A percentile compares a stretch with the other conserved stretches of the same genome.
Evolutionary conservation across 208 protist species (phyloP).

Genomic region (Crithidia bombi): DNA sequence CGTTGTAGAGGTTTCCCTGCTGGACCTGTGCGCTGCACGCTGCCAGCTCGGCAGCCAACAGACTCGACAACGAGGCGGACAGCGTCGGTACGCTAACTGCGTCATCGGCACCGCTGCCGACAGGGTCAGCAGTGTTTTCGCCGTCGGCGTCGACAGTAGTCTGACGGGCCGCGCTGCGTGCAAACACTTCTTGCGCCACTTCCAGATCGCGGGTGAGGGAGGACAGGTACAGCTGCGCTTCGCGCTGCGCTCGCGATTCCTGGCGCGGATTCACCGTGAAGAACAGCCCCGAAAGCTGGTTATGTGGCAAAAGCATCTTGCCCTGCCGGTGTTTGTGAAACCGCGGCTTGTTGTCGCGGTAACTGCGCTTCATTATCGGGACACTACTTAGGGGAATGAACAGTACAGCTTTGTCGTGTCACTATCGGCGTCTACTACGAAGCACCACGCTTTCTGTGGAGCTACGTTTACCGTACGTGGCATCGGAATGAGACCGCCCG

Average conservation of each 20-base stretch:
- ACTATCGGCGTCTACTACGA: too few relatives aligned
- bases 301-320: constrained; percentile 71
- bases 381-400: neutral
- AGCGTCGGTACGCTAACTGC: constrained; percentile 5
- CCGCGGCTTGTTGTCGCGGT: constrained; percentile 64
- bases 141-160: neutral
- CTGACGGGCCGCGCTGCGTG: neutral
- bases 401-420: too few relatives aligned
- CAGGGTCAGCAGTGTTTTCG: neutral
- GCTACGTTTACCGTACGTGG: too few relatives aligned
- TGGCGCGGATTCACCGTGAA: constrained; percentile 80
- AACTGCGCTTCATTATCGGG: constrained; percentile 34
- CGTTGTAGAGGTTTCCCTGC: constrained; percentile 30
- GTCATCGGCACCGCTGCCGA: constrained; percentile 13
- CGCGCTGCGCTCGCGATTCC: constrained; percentile 63
- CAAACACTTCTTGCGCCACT: constrained; percentile 28
- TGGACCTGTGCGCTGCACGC: constrained; percentile 24
- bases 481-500: too few relatives aligned
- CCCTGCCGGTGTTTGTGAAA: constrained; percentile 69
- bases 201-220: constrained; percentile 60
- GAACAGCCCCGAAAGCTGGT: constrained; percentile 57
- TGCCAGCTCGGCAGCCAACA: constrained; percentile 39
- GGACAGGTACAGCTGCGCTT: constrained; percentile 73
- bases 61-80: constrained; percentile 32
- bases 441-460: too few relatives aligned